phyloP scores from a whole-genome alignment of 139 green algal genomes.

The Zygnema circumcarinatum region DNA sequence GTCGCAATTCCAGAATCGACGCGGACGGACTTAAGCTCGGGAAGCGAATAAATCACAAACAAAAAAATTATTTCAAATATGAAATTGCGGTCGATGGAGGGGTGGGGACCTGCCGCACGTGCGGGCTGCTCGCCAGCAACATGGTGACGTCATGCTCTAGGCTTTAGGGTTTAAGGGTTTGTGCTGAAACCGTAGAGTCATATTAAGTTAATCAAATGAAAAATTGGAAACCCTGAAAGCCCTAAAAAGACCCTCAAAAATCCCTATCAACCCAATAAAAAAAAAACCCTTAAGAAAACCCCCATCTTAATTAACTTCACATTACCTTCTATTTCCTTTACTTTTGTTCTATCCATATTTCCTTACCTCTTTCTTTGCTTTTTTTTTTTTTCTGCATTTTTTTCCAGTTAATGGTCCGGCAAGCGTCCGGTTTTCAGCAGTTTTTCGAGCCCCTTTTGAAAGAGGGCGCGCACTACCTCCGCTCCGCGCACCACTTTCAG shows the following conservation, averaged over 20 bases:
- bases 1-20: neutral
- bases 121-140: neutral
- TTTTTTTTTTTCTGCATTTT: too few species aligned
- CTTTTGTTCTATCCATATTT: too few species aligned
- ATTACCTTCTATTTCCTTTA: too few species aligned
- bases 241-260: too few species aligned
- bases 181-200: too few species aligned
- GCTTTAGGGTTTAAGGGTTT: too few species aligned
- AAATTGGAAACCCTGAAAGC: conserved; percentile 3
- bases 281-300: too few species aligned
- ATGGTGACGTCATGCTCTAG: too few species aligned
- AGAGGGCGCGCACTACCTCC: conserved; percentile 30
- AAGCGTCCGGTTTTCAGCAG: conserved; percentile 17
- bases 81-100: neutral
- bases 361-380: too few species aligned
- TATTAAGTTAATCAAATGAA: too few species aligned
- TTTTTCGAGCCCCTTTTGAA: conserved; percentile 38
- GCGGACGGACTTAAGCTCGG: neutral
- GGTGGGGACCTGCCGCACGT: conserved; percentile 1
- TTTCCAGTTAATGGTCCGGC: conserved; percentile 23
- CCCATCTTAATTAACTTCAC: too few species aligned
- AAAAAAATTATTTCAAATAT: conserved; percentile 1
- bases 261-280: too few species aligned
- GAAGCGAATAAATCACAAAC: neutral
- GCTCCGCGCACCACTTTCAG: neutral